Evolutionary conservation across 106 monocot genomes (phyloP).

Genomic region (Acorus gramineus): DNA sequence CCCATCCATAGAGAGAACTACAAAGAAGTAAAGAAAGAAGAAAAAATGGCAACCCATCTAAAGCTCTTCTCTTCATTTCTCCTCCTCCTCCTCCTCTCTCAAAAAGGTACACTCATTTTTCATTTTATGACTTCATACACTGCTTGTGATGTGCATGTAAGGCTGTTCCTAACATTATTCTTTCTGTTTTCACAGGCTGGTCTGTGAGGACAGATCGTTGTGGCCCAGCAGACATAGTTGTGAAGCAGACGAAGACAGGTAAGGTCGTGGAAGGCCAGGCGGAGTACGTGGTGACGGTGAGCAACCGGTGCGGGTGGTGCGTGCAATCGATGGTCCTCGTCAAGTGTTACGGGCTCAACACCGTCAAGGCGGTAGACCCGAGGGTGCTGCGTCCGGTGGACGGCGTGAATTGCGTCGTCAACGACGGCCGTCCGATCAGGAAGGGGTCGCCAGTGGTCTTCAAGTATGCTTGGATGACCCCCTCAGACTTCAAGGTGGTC

Average conservation of each 20-base stretch:
- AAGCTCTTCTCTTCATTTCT: constrained; percentile 3
- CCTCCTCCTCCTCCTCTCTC: background rate
- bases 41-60: too few species aligned
- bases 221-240: constrained; percentile 7
- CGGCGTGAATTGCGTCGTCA: constrained; percentile 37
- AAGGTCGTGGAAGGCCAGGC: constrained; percentile 31
- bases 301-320: constrained; percentile 29
- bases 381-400: constrained; percentile 38
- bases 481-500: constrained; percentile 61
- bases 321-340: constrained; percentile 19
- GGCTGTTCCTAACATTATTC: background rate
- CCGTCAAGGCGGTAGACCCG: constrained; percentile 29
- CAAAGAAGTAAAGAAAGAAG: too few species aligned
- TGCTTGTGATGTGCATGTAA: constrained; percentile 3
- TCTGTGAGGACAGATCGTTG: constrained; percentile 3
- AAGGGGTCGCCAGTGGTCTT: constrained; percentile 36
- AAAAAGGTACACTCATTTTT: background rate
- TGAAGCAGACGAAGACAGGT: constrained; percentile 33
- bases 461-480: constrained; percentile 75
- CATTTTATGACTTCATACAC: too few species aligned
- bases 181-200: background rate
- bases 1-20: too few species aligned
- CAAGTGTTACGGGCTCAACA: constrained; percentile 34
- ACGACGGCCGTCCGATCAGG: constrained; percentile 28
- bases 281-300: constrained; percentile 41